phyloP scores from a whole-genome alignment of 176 grass and related monocot species.

The Triticum monococcum region DNA sequence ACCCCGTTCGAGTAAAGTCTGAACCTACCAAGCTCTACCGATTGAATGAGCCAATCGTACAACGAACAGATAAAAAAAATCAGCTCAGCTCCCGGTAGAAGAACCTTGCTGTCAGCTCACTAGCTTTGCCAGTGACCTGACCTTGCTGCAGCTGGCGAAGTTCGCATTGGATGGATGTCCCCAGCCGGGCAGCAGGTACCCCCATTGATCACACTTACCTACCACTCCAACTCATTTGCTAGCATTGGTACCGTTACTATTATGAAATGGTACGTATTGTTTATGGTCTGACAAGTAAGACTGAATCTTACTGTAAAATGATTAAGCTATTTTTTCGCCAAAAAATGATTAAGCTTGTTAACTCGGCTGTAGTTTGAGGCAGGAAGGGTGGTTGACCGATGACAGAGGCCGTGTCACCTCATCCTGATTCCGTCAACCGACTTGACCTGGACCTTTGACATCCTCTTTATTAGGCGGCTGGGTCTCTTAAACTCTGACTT shows the following conservation, averaged over 20 bases:
- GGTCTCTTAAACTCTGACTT: neutral
- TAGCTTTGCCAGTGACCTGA: neutral
- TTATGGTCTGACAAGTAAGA: no score
- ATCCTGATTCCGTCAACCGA: neutral
- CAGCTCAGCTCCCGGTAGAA: neutral
- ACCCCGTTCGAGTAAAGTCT: neutral
- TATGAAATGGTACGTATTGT: neutral
- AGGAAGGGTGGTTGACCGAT: neutral
- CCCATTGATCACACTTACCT: constrained; percentile 8
- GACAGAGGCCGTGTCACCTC: neutral
- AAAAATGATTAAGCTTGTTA: neutral
- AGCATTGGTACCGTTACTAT: neutral
- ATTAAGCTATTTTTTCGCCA: no score
- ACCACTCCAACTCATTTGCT: neutral
- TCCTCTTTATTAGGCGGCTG: neutral
- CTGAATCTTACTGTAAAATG: no score
- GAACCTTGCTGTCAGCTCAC: neutral
- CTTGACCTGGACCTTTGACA: neutral
- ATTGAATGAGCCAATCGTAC: neutral
- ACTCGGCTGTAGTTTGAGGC: neutral
- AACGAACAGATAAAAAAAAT: no score
- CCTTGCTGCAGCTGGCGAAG: neutral
- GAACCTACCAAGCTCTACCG: neutral
- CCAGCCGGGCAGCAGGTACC: neutral
- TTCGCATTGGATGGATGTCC: neutral